phyloP scores from a whole-genome alignment of 116 monocot species.

The Cymodocea nodosa region DNA sequence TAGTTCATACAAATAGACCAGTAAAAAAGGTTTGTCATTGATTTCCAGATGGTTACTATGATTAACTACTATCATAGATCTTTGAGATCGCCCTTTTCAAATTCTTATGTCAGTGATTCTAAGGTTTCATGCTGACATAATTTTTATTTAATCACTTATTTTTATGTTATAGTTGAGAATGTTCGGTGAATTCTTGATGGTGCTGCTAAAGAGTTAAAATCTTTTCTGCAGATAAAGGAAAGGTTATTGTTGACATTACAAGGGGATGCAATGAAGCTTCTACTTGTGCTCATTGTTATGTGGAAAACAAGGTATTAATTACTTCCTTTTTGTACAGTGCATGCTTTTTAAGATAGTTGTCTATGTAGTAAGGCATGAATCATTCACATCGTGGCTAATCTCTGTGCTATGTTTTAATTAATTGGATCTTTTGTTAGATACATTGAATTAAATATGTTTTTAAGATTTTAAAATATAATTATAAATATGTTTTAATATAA shows the following conservation, averaged over 20 bases:
- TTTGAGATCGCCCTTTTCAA: background rate
- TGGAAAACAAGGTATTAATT: slow-evolving; percentile 13
- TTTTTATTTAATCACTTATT: background rate
- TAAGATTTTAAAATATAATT: too few species aligned
- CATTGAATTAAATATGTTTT: too few species aligned
- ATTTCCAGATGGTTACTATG: background rate
- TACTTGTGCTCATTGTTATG: slow-evolving; percentile 7
- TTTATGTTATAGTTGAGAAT: background rate
- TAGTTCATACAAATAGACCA: slow-evolving; percentile 4
- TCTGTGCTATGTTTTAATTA: too few species aligned
- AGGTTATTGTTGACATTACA: slow-evolving; percentile 9
- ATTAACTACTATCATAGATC: background rate
- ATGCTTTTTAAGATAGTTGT: too few species aligned
- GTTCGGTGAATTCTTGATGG: too few species aligned
- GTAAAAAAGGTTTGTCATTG: slow-evolving; percentile 10
- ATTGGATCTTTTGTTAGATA: too few species aligned
- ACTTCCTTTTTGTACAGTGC: too few species aligned
- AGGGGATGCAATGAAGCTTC: slow-evolving; percentile 12
- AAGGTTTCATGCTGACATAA: background rate
- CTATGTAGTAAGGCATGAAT: background rate
- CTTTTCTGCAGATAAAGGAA: slow-evolving; percentile 4
- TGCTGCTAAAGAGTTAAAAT: background rate
- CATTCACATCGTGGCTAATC: too few species aligned
- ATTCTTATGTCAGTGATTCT: background rate
- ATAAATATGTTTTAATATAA: too few species aligned